phyloP scores from a whole-genome alignment of 2,329 filamentous ascomycete species.

The Fusarium sacchari region DNA sequence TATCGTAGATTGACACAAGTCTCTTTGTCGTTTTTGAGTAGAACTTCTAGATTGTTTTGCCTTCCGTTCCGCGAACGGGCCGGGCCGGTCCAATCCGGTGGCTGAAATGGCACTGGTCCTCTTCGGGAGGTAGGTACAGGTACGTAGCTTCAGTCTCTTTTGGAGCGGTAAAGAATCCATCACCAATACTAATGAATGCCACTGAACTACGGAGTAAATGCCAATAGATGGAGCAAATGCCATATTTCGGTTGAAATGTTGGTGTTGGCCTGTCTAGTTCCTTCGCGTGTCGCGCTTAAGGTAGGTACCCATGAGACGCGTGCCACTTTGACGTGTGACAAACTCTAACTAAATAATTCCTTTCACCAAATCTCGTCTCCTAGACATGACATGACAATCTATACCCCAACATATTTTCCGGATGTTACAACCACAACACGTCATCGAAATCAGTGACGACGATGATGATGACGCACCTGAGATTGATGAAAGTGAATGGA shows the following conservation, averaged over 20 bases:
- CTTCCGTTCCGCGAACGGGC: neutral
- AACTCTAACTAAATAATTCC: neutral
- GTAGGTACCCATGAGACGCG: neutral
- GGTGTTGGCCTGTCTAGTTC: neutral
- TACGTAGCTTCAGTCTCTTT: neutral
- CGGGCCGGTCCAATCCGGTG: neutral
- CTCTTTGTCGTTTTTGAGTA: neutral
- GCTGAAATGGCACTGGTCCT: neutral
- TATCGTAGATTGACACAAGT: neutral
- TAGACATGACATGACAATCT: neutral
- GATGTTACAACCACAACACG: neutral
- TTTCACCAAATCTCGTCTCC: neutral
- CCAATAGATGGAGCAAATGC: neutral
- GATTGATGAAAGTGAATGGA: neutral
- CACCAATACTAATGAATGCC: neutral
- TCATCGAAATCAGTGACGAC: conserved; percentile 8
- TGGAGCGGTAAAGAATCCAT: neutral
- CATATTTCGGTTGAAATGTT: neutral
- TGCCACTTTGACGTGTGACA: neutral
- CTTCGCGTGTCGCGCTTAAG: neutral
- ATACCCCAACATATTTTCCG: neutral
- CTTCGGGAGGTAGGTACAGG: neutral
- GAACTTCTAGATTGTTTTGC: neutral
- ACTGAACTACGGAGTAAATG: neutral
- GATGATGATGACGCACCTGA: neutral